These are phyloP conservation scores for Zea mays DNA, from an alignment of 176 grass and related monocot genomes.

Conservation along the genomic window Zm-B73-REFERENCE-NAM-5.0 NC_050096.1:298906501-298907000, in stretches of 20 bases:
- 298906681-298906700: not conserved
- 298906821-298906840: not conserved
- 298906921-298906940: not conserved
- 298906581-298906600: conserved; percentile 33
- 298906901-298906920: not conserved
- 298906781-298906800: too few relatives aligned
- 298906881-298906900: not conserved
- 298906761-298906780: not conserved
- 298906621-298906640: not conserved
- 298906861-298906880: not conserved
- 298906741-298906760: not conserved
- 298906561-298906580: not conserved
- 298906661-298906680: not conserved
- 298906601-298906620: not conserved
- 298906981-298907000: not conserved
- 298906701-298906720: not conserved
- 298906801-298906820: too few relatives aligned
- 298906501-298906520: conserved; percentile 9
- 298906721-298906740: not conserved
- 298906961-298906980: not conserved
- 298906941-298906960: not conserved
- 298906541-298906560: not conserved
- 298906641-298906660: not conserved
- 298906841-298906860: not conserved
- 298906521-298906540: not conserved